phyloP scores from a whole-genome alignment of 257 asterid species.

The Primulina huaijiensis region DNA sequence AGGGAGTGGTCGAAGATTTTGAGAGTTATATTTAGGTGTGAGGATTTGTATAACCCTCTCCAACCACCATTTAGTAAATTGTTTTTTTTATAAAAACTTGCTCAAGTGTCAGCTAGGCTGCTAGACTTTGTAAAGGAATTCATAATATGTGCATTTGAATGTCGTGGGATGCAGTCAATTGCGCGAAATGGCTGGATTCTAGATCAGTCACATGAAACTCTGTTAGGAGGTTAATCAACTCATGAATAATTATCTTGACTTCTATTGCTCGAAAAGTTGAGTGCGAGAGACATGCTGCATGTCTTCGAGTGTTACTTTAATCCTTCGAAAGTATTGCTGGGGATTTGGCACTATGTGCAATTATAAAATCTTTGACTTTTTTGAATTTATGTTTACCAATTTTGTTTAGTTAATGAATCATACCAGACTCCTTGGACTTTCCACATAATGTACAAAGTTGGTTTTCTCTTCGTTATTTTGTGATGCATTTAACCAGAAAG shows the following conservation, averaged over 20 bases:
- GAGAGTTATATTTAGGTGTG: neutral
- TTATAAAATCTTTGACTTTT: neutral
- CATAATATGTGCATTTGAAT: neutral
- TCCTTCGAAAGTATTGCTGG: too few relatives aligned
- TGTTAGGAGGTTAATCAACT: too few relatives aligned
- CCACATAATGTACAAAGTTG: constrained; percentile 8
- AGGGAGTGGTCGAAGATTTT: neutral
- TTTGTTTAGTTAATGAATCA: too few relatives aligned
- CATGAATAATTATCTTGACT: too few relatives aligned
- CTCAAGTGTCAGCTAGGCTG: neutral
- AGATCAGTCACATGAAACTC: too few relatives aligned
- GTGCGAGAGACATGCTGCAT: too few relatives aligned
- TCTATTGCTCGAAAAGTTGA: too few relatives aligned
- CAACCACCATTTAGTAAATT: neutral
- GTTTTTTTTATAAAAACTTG: neutral
- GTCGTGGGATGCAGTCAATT: too few relatives aligned
- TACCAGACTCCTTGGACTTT: neutral
- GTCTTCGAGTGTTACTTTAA: too few relatives aligned
- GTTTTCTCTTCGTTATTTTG: constrained; percentile 27
- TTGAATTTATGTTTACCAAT: neutral
- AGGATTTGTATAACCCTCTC: neutral
- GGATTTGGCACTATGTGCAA: too few relatives aligned
- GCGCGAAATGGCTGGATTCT: too few relatives aligned
- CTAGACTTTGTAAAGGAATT: neutral
- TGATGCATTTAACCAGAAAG: constrained; percentile 46